phyloP scores from a whole-genome alignment of 805 yeast species.

The Cyberlindnera nakhonratchasimensis region DNA sequence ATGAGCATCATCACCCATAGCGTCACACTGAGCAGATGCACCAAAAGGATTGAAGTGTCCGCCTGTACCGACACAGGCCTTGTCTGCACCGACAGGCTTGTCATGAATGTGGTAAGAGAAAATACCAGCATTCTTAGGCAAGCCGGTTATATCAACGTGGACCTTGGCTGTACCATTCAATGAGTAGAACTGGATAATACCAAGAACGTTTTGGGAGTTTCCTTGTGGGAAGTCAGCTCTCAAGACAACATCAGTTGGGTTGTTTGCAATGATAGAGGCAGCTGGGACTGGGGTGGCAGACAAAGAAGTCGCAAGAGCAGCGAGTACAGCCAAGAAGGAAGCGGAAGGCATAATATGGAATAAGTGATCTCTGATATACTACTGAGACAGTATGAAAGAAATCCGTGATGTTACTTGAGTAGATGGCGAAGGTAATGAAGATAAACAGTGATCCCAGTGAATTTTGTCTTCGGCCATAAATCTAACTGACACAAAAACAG shows the following conservation, averaged over 20 bases:
- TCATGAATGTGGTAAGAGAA: conserved; percentile 70
- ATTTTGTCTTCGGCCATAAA: no score
- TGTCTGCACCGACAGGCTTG: conserved; percentile 45
- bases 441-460: background rate
- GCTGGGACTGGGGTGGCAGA: conserved; percentile 2
- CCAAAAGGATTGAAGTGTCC: conserved; percentile 61
- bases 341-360: background rate
- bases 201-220: conserved; percentile 37
- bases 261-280: conserved; percentile 18
- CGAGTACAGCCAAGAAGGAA: background rate
- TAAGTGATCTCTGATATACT: background rate
- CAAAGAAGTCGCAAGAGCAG: background rate
- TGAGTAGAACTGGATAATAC: conserved; percentile 58
- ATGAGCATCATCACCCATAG: conserved; percentile 45
- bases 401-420: background rate
- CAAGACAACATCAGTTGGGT: conserved; percentile 28
- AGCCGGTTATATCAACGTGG: conserved; percentile 65
- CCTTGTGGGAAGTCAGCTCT: conserved; percentile 32
- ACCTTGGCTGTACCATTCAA: conserved; percentile 59
- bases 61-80: conserved; percentile 54
- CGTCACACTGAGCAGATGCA: conserved; percentile 52
- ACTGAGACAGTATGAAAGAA: background rate
- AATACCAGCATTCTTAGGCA: conserved; percentile 65
- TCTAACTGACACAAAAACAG: background rate
- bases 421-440: background rate